Percentiles rank a stretch among this genome's conserved stretches.
Evolutionary conservation across 768 basidiomycete genomes (phyloP).

Genomic region (Boletus tomentosulus): DNA sequence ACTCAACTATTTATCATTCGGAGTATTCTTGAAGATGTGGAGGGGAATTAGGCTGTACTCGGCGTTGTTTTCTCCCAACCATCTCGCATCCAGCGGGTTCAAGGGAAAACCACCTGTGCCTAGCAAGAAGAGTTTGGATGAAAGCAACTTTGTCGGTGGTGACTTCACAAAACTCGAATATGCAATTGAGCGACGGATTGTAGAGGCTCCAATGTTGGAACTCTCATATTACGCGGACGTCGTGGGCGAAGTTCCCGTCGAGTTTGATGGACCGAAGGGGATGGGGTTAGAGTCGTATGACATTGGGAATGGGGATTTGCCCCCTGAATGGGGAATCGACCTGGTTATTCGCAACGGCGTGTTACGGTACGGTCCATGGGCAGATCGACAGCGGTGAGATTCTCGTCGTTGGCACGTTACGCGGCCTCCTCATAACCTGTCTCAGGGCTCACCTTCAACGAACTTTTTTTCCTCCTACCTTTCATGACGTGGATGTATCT

Average conservation of each 20-base stretch:
- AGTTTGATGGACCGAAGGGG: constrained; percentile 26
- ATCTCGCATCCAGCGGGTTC: background rate
- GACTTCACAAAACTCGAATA: constrained; percentile 71
- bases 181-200: constrained; percentile 77
- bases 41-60: constrained; percentile 44
- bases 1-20: constrained; percentile 36
- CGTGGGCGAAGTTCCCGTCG: constrained; percentile 66
- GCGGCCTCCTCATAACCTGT: constrained; percentile 3
- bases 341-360: constrained; percentile 71
- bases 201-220: constrained; percentile 76
- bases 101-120: constrained; percentile 1
- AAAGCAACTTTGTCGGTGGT: constrained; percentile 50
- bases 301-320: constrained; percentile 80
- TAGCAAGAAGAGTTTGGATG: constrained; percentile 38
- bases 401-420: background rate
- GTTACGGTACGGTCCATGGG: constrained; percentile 92
- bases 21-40: constrained; percentile 51
- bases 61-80: constrained; percentile 27
- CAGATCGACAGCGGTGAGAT: constrained; percentile 82
- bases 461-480: constrained; percentile 79
- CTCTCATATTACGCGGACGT: constrained; percentile 85
- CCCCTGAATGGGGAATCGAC: constrained; percentile 94
- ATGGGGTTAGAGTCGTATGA: constrained; percentile 49
- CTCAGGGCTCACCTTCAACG: constrained; percentile 70
- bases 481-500: constrained; percentile 57